A percentile compares a stretch with the other conserved stretches of the same genome.
Evolutionary conservation across 2,329 filamentous ascomycete genomes (phyloP).

Genomic region (Ceratocystis albifundus): DNA sequence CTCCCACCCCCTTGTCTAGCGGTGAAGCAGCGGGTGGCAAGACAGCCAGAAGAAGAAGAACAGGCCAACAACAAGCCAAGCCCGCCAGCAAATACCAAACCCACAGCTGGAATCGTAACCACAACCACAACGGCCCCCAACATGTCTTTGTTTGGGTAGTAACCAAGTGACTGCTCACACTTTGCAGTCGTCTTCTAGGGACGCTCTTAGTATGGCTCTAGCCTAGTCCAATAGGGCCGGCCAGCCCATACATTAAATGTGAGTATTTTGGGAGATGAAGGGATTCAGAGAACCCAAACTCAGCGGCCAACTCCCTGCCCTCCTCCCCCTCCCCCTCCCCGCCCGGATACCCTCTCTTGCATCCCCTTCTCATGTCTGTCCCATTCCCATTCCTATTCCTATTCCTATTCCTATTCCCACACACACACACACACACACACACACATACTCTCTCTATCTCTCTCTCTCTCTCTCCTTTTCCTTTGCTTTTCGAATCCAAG

Average conservation of each 20-base stretch:
- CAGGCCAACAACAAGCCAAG: background rate
- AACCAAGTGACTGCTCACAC: background rate
- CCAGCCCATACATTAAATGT: background rate
- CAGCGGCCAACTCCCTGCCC: background rate
- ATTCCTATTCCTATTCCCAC: too few species aligned
- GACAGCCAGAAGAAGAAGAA: background rate
- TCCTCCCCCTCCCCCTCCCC: background rate
- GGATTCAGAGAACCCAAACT: conserved; percentile 1
- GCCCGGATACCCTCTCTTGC: background rate
- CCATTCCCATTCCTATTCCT: too few species aligned
- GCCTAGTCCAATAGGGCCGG: background rate
- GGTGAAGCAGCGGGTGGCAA: background rate
- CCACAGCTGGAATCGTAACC: too few species aligned
- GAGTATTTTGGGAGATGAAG: background rate
- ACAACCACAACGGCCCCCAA: background rate
- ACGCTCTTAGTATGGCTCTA: background rate
- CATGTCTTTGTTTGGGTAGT: background rate
- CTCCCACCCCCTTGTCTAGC: background rate
- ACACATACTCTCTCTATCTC: too few species aligned
- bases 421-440: too few species aligned
- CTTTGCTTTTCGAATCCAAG: background rate
- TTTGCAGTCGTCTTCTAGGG: background rate
- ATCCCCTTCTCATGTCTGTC: too few species aligned
- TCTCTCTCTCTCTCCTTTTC: background rate
- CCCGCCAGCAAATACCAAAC: background rate